Conservation (phyloP, 495 filamentous ascomycete genomes). For the Hypomontagnella monticulosa region DNA sequence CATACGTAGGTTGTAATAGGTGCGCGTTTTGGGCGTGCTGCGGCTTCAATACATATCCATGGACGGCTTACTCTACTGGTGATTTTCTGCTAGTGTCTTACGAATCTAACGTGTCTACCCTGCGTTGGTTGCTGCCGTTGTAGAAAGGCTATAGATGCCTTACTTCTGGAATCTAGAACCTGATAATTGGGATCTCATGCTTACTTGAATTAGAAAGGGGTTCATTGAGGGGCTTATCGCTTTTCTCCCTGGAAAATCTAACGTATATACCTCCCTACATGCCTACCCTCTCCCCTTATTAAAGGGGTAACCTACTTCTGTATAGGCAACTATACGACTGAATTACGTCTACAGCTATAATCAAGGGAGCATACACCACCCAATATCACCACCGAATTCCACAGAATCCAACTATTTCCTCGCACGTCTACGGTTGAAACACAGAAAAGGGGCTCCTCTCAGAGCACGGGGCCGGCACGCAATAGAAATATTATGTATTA, state of each 20-base stretch:
- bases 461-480: background rate
- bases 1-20: background rate
- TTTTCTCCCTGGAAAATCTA: conserved; percentile 13
- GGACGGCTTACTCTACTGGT: too few relatives aligned
- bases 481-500: conserved; percentile 16
- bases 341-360: background rate
- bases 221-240: background rate
- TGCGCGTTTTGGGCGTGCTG: conserved; percentile 4
- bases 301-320: background rate
- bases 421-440: background rate
- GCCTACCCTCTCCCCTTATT: background rate
- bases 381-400: conserved; percentile 29
- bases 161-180: conserved; percentile 7
- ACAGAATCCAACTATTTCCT: background rate
- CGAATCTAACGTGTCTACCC: background rate
- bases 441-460: background rate
- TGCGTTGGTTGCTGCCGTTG: background rate
- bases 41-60: background rate
- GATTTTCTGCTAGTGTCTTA: background rate
- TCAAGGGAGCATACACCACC: background rate
- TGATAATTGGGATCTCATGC: conserved; percentile 25
- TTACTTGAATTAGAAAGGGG: conserved; percentile 11
- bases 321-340: too few relatives aligned
- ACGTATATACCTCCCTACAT: conserved; percentile 20
- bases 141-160: background rate